A percentile compares a stretch with the other conserved stretches of the same genome.
phyloP scores from a whole-genome alignment of 2,329 filamentous ascomycete species.

The Blumeriella jaapii region DNA sequence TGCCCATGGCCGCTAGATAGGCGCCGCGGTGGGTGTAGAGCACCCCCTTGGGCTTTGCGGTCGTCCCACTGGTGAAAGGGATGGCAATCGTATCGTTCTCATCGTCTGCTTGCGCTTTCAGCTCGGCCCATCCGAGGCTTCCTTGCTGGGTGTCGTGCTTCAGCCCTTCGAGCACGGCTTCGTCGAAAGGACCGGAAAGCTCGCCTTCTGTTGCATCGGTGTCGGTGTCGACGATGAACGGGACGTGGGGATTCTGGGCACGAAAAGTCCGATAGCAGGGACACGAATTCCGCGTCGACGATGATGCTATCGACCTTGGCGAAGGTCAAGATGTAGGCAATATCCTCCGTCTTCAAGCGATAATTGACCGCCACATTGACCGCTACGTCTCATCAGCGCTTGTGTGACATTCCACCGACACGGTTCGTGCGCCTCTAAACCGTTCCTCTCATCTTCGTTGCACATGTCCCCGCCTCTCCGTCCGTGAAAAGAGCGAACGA shows the following conservation, averaged over 20 bases:
- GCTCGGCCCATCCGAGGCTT: conserved; percentile 60
- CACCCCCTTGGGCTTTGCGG: conserved; percentile 83
- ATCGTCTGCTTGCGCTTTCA: conserved; percentile 53
- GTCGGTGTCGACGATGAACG: conserved; percentile 69
- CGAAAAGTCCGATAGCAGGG: conserved; percentile 58
- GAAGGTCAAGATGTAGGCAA: conserved; percentile 83
- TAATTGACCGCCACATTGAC: conserved; percentile 68
- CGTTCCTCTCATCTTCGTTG: no score
- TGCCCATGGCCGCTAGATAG: conserved; percentile 75
- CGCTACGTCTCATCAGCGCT: conserved; percentile 28
- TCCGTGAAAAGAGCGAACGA: background rate
- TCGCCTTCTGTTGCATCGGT: conserved; percentile 67
- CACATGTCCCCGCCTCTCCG: no score
- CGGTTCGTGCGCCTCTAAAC: no score
- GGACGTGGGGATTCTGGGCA: conserved; percentile 47
- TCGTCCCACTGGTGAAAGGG: conserved; percentile 90
- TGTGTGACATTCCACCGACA: no score
- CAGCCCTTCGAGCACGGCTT: conserved; percentile 71
- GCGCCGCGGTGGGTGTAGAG: conserved; percentile 81
- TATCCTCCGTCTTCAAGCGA: conserved; percentile 69
- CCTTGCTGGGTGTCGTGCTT: conserved; percentile 57
- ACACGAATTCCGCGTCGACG: conserved; percentile 69
- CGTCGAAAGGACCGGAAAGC: conserved; percentile 68
- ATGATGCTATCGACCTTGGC: conserved; percentile 80
- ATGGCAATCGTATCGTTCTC: conserved; percentile 79